Evolutionary conservation across 371 early-diverging fungal genomes (phyloP).

Genomic region (Syncephalastrum monosporum): DNA sequence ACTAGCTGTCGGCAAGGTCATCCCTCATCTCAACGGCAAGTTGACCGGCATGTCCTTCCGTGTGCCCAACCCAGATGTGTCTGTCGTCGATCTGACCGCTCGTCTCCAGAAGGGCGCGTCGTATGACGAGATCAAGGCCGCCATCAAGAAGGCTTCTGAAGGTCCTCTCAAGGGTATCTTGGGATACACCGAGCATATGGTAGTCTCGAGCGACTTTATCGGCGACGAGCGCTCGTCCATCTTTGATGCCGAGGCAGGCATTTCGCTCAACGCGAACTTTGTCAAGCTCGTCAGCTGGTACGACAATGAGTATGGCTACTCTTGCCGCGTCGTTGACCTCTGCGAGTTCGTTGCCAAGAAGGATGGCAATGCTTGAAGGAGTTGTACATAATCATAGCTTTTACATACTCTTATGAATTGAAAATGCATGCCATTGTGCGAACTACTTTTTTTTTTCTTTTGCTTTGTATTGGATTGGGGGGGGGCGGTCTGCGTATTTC

Average conservation of each 20-base stretch:
- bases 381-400: too few species aligned
- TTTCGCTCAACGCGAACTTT: conserved; percentile 93
- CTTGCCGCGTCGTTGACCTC: conserved; percentile 89
- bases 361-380: conserved; percentile 26
- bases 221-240: conserved; percentile 90
- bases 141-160: conserved; percentile 82
- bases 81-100: conserved; percentile 98
- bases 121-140: conserved; percentile 88
- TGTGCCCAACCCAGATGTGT: conserved; percentile 97
- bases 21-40: conserved; percentile 96
- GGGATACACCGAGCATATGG: conserved; percentile 94
- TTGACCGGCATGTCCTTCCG: conserved; percentile 99
- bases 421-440: too few species aligned
- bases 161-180: conserved; percentile 90
- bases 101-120: conserved; percentile 87
- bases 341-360: conserved; percentile 72
- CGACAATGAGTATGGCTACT: conserved; percentile 95
- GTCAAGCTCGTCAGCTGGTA: conserved; percentile 99
- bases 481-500: too few species aligned
- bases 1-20: conserved; percentile 95
- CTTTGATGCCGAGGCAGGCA: conserved; percentile 98
- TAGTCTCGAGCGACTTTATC: conserved; percentile 97
- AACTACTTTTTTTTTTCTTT: too few species aligned
- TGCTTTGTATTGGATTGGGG: too few species aligned
- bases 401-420: too few species aligned